A percentile compares a stretch with the other conserved stretches of the same genome.
phyloP scores from a whole-genome alignment of 441 rosid species.

The Pelargonium citronellum region DNA sequence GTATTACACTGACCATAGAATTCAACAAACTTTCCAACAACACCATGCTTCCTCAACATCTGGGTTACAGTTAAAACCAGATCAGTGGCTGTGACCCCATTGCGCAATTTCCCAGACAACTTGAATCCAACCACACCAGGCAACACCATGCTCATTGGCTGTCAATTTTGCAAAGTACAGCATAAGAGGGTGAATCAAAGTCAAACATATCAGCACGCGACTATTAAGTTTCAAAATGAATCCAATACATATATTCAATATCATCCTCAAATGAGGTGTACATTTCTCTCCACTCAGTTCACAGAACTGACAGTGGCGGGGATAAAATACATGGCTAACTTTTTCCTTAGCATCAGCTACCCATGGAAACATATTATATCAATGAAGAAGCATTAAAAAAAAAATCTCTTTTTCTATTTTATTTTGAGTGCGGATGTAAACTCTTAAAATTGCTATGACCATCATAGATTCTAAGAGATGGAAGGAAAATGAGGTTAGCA shows the following conservation, averaged over 20 bases:
- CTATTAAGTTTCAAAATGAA: not conserved
- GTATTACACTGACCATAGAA: constrained; percentile 40
- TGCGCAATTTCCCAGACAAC: constrained; percentile 39
- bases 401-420: not conserved
- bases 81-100: constrained; percentile 67
- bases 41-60: constrained; percentile 62
- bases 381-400: not conserved
- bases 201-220: not conserved
- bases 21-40: constrained; percentile 65
- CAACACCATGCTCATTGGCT: constrained; percentile 77
- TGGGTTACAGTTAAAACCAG: constrained; percentile 62
- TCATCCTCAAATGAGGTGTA: not conserved
- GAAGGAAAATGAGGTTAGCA: not conserved
- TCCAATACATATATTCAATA: not conserved
- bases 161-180: constrained; percentile 24
- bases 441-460: not conserved
- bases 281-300: not conserved
- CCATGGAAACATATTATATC: not conserved
- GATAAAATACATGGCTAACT: not conserved
- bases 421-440: not conserved
- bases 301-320: not conserved
- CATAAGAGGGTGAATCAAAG: constrained; percentile 16
- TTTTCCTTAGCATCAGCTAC: not conserved
- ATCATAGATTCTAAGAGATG: not conserved
- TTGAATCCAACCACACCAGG: constrained; percentile 67